Evolutionary conservation across 2,329 filamentous ascomycete genomes (phyloP), one percentile per base, ranked within the genome.

Genomic region (Coniochaeta hoffmannii): DNA sequence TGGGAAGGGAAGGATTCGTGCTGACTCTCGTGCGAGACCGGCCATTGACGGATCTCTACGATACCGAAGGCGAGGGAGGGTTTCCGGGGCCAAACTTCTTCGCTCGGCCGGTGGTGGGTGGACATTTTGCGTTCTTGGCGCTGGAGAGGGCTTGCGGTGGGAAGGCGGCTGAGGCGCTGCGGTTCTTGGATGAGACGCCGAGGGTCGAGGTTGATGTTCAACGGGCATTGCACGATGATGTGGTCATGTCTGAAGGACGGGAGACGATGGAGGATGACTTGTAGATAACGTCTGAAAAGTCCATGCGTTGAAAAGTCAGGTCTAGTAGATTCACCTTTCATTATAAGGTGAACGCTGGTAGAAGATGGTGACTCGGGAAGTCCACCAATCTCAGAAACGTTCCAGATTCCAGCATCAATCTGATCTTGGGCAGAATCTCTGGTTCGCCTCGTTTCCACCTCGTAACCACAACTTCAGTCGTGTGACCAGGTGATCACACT

Each of bases 101-200:
- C 71, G 90, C 90, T 1, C 75, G 90, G 41, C 90, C 90, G 1
- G 90, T 95, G 4, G 85, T 93, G 15, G 90, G 90, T 14, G 90
- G 88, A 0, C 89, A 94, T 72, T 96, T 94, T 76, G 87, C 89
- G 2, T 90, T 91, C 66, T 73, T 96, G 66, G 87, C 89, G n/a
- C 72, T 95, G 49, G 86, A 90, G 71, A 80, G 87, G 63, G 89
- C 89, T 24, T 95, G 90, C 72, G 85, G 81, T 2, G 89, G 89
- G 2, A 78, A 77, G 60, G 87, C 86, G 3, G 75, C 81, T 62
- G 74, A 80, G 19, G 83, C 79, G 0, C 70, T 89, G 56, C 64
- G 63, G 30, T 81, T 79, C 60, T 64, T 82, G 52, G 71, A 82
- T 57, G 65, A 72, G 54, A 64, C 44, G 15, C 54, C 61, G 17